A percentile compares a stretch with the other conserved stretches of the same genome.
Conservation (phyloP, 2,329 filamentous ascomycete species). For the Dothideomycetes sp. region DNA sequence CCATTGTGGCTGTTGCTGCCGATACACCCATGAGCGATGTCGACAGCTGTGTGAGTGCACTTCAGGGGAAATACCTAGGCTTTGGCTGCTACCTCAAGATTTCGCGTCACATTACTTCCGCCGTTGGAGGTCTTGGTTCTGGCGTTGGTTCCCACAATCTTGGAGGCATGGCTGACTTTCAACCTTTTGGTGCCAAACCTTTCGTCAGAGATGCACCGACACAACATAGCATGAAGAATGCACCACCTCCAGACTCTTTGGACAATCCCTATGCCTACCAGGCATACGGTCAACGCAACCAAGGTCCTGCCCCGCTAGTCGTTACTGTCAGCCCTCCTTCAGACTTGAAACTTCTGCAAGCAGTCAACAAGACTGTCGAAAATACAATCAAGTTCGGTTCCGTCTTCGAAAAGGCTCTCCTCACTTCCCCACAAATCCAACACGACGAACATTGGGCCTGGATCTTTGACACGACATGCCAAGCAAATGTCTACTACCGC, state of each 20-base stretch:
- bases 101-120: slow-evolving; percentile 44
- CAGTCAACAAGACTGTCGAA: slow-evolving; percentile 85
- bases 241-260: slow-evolving; percentile 39
- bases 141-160: slow-evolving; percentile 30
- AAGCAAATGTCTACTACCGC: slow-evolving; percentile 79
- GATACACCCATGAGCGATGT: slow-evolving; percentile 78
- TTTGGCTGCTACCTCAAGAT: slow-evolving; percentile 73
- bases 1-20: slow-evolving; percentile 69
- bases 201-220: slow-evolving; percentile 28
- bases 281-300: slow-evolving; percentile 49
- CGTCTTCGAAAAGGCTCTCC: slow-evolving; percentile 83
- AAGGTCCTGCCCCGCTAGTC: slow-evolving; percentile 35
- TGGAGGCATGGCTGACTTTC: background rate
- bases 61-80: slow-evolving; percentile 78
- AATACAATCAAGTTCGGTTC: slow-evolving; percentile 45
- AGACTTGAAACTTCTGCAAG: slow-evolving; percentile 65
- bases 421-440: slow-evolving; percentile 76
- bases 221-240: slow-evolving; percentile 30
- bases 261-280: slow-evolving; percentile 60
- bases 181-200: slow-evolving; percentile 64
- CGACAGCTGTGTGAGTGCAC: slow-evolving; percentile 62
- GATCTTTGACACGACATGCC: slow-evolving; percentile 76
- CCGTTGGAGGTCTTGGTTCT: slow-evolving; percentile 36
- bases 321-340: slow-evolving; percentile 53
- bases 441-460: slow-evolving; percentile 85